Evolutionary conservation across 164 flowering plant species (phyloP).

Genomic region (Chimonanthus praecox): DNA sequence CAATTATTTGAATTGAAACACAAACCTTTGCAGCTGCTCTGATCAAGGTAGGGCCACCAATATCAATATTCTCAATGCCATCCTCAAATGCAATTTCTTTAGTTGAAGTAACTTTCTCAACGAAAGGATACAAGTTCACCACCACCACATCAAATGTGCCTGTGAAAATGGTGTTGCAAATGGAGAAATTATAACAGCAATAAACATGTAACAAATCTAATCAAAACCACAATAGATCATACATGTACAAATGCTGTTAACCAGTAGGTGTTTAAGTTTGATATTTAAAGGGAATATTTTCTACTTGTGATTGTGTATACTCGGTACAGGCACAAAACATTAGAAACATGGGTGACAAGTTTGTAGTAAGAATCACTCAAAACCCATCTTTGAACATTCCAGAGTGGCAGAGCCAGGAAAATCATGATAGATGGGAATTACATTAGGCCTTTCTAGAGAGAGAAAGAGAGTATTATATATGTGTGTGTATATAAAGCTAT

Average conservation of each 20-base stretch:
- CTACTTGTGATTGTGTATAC: background rate
- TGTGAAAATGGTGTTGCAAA: constrained; percentile 13
- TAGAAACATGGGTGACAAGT: background rate
- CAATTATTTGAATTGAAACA: too few relatives aligned
- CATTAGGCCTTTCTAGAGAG: background rate
- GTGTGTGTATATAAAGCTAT: background rate
- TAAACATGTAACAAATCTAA: background rate
- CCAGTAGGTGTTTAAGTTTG: background rate
- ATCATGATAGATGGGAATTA: background rate
- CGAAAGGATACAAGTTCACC: constrained; percentile 92
- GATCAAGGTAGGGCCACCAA: constrained; percentile 99
- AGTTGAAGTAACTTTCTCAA: constrained; percentile 74
- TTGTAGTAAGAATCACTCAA: background rate
- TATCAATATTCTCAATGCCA: constrained; percentile 95
- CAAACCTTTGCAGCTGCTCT: constrained; percentile 96
- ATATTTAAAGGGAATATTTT: background rate
- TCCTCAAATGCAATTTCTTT: constrained; percentile 72
- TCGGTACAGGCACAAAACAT: background rate
- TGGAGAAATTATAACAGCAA: background rate
- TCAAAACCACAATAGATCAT: background rate
- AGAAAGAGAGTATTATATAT: too few relatives aligned
- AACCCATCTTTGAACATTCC: background rate
- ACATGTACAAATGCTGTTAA: background rate
- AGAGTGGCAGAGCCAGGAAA: background rate
- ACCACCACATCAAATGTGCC: constrained; percentile 94